phyloP scores from a whole-genome alignment of 495 filamentous ascomycete species.

The Parathielavia hyrcaniae region DNA sequence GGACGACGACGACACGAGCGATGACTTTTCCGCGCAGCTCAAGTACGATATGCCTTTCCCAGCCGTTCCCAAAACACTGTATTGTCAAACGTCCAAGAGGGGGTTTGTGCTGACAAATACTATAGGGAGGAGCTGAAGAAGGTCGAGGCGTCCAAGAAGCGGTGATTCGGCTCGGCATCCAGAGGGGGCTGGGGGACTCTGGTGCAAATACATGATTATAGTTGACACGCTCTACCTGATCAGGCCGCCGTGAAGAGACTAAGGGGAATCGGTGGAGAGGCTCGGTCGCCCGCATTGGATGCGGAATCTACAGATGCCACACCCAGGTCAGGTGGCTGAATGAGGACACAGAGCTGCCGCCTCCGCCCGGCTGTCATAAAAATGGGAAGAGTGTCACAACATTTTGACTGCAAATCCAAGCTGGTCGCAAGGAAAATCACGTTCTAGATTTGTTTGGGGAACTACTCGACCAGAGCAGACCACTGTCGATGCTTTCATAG shows the following conservation, averaged over 20 bases:
- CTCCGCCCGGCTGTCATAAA: too few species aligned
- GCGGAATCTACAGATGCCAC: too few species aligned
- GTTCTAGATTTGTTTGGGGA: neutral
- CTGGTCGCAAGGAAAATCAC: neutral
- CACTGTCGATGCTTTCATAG: neutral
- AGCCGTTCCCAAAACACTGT: too few species aligned
- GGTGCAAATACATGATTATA: neutral
- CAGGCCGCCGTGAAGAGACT: too few species aligned
- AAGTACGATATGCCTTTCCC: slow-evolving; percentile 55
- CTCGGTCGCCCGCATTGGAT: too few species aligned
- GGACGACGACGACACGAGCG: slow-evolving; percentile 96
- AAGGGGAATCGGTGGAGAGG: too few species aligned
- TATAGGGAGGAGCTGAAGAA: slow-evolving; percentile 91
- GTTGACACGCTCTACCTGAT: slow-evolving; percentile 13
- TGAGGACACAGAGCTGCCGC: neutral
- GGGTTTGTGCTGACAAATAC: neutral
- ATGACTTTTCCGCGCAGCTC: slow-evolving; percentile 93
- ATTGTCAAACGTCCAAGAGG: neutral
- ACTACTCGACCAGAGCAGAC: neutral
- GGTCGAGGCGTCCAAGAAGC: slow-evolving; percentile 64
- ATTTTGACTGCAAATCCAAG: too few species aligned
- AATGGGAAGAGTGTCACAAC: neutral
- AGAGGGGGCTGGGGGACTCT: neutral
- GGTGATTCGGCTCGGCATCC: slow-evolving; percentile 26
- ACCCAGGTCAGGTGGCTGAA: neutral